Percentiles rank a stretch among this genome's conserved stretches.
phyloP scores from a whole-genome alignment of 345 rosid genomes.

The Populus simonii region DNA sequence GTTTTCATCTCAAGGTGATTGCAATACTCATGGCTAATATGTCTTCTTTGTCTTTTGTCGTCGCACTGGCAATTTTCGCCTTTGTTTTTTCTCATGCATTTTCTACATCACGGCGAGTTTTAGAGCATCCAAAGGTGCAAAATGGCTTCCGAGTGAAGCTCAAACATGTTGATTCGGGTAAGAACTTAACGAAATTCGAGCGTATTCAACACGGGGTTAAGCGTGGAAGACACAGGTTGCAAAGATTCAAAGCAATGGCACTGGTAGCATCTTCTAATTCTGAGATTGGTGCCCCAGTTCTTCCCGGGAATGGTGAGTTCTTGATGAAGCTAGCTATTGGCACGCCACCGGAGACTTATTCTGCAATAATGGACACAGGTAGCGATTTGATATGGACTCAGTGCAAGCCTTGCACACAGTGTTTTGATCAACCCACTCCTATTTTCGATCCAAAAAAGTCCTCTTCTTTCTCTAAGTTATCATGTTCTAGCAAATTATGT shows the following conservation, averaged over 20 bases:
- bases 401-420: slow-evolving; percentile 75
- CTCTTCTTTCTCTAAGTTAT: slow-evolving; percentile 48
- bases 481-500: slow-evolving; percentile 65
- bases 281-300: slow-evolving; percentile 43
- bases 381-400: slow-evolving; percentile 97
- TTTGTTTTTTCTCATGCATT: background rate
- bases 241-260: slow-evolving; percentile 48
- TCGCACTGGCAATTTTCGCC: background rate
- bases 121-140: background rate
- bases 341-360: slow-evolving; percentile 50
- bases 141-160: slow-evolving; percentile 51
- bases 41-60: slow-evolving; percentile 16
- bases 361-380: slow-evolving; percentile 83
- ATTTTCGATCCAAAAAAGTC: slow-evolving; percentile 74
- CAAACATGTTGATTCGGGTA: slow-evolving; percentile 62
- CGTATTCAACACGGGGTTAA: slow-evolving; percentile 59
- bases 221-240: slow-evolving; percentile 60
- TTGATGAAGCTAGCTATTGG: slow-evolving; percentile 70
- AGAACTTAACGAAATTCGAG: slow-evolving; percentile 73
- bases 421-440: slow-evolving; percentile 68
- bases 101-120: slow-evolving; percentile 32
- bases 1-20: background rate
- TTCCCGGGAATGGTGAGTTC: slow-evolving; percentile 78
- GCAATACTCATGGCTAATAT: background rate
- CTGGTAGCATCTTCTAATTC: slow-evolving; percentile 32